A percentile compares a stretch with the other conserved stretches of the same genome.
phyloP scores from a whole-genome alignment of 2,329 filamentous ascomycete genomes.

The Trichophyton rubrum region DNA sequence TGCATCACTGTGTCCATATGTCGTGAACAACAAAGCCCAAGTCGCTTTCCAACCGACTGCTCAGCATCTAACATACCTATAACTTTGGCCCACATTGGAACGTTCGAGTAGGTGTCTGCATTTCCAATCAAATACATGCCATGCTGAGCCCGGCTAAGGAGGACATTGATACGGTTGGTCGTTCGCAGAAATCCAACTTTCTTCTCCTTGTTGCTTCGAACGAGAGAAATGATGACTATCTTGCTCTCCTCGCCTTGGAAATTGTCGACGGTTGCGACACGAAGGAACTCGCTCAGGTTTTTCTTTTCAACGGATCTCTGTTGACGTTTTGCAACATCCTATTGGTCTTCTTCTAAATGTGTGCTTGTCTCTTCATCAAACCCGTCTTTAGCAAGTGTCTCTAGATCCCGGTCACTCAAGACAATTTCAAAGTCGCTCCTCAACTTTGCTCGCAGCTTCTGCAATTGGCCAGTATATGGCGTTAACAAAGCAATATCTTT shows the following conservation, averaged over 20 bases:
- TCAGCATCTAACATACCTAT: constrained; percentile 6
- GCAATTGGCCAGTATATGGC: constrained; percentile 43
- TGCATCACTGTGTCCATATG: constrained; percentile 43
- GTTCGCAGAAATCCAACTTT: constrained; percentile 22
- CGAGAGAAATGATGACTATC: constrained; percentile 22
- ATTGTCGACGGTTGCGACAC: constrained; percentile 4
- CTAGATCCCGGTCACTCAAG: constrained; percentile 50
- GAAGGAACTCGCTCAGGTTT: background rate
- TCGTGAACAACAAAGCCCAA: constrained; percentile 38
- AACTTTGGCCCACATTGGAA: constrained; percentile 11
- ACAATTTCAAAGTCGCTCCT: constrained; percentile 45
- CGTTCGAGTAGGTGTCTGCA: constrained; percentile 4
- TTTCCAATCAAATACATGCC: constrained; percentile 25
- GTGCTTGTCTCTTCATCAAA: background rate
- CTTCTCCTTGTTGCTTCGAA: constrained; percentile 20
- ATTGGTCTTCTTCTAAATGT: background rate
- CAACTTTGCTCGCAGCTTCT: constrained; percentile 32
- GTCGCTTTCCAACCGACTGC: background rate
- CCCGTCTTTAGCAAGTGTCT: constrained; percentile 38
- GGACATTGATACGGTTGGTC: constrained; percentile 24
- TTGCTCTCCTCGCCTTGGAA: constrained; percentile 26
- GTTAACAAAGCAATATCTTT: constrained; percentile 60
- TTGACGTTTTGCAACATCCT: background rate
- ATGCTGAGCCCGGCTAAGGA: constrained; percentile 21
- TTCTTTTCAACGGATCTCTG: background rate